phyloP scores from a whole-genome alignment of 495 filamentous ascomycete species.

The Penicillium atrosanguineum region DNA sequence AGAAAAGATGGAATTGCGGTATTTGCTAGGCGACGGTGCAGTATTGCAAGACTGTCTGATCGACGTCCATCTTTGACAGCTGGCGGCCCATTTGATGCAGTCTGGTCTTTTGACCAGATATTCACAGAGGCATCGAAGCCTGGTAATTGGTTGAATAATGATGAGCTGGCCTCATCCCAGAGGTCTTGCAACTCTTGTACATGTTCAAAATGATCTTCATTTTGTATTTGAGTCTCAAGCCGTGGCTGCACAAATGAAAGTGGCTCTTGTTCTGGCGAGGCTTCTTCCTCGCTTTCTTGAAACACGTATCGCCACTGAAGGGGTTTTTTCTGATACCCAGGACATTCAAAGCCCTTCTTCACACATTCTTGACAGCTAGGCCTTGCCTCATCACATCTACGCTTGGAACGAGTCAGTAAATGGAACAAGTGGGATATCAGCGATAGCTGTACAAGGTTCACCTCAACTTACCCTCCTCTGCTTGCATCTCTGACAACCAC shows the following conservation, averaged over 20 bases:
- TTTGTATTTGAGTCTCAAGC: background rate
- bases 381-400: constrained; percentile 27
- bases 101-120: constrained; percentile 1
- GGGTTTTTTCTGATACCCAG: constrained; percentile 23
- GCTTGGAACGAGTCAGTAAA: constrained; percentile 12
- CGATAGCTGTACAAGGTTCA: constrained; percentile 7
- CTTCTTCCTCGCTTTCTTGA: constrained; percentile 12
- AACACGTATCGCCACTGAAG: constrained; percentile 28
- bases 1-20: constrained; percentile 23
- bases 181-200: constrained; percentile 10
- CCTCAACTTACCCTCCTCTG: constrained; percentile 27
- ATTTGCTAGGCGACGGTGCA: constrained; percentile 19
- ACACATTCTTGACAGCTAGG: constrained; percentile 25
- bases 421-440: background rate
- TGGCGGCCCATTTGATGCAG: background rate
- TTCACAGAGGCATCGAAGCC: constrained; percentile 13
- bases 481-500: constrained; percentile 25
- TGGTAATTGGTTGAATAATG: constrained; percentile 17
- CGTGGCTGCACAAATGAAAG: background rate
- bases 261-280: background rate
- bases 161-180: constrained; percentile 12
- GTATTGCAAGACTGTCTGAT: constrained; percentile 17
- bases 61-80: constrained; percentile 1
- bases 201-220: background rate
- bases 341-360: constrained; percentile 18